phyloP scores from a whole-genome alignment of 176 grass and related monocot species.

The Chrysopogon serrulatus region DNA sequence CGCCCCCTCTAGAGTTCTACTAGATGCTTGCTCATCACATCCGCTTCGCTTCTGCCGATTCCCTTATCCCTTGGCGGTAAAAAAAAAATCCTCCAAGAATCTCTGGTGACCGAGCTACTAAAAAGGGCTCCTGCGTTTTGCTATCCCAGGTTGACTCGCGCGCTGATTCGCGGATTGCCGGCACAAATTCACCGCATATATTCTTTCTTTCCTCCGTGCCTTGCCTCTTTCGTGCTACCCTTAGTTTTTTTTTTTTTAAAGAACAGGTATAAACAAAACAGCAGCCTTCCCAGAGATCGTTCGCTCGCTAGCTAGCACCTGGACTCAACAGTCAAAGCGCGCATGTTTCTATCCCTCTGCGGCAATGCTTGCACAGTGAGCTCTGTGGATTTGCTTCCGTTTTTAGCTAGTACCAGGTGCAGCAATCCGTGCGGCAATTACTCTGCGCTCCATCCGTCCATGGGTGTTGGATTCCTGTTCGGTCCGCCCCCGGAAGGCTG shows the following conservation, averaged over 20 bases:
- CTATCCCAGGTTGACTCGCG: conserved; percentile 25
- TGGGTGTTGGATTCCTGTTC: conserved; percentile 26
- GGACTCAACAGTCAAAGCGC: neutral
- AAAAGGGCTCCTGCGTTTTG: neutral
- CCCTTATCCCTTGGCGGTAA: neutral
- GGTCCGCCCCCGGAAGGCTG: neutral
- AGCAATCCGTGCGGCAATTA: conserved; percentile 30
- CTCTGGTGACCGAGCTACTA: conserved; percentile 13
- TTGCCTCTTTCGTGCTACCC: conserved; percentile 2
- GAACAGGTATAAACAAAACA: neutral
- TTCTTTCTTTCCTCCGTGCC: neutral
- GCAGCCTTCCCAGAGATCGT: neutral
- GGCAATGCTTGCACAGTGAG: neutral
- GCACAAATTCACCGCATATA: conserved; percentile 28
- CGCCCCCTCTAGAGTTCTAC: neutral
- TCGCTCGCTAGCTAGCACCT: neutral
- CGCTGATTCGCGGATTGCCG: conserved; percentile 16
- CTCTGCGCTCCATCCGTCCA: neutral
- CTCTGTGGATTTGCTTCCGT: conserved; percentile 16
- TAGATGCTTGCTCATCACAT: neutral
- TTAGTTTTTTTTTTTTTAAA: neutral
- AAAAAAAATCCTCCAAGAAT: neutral
- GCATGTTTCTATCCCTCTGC: conserved; percentile 12
- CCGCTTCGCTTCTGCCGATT: neutral
- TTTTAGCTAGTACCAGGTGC: conserved; percentile 17